Conservation (phyloP, 2,329 filamentous ascomycete species). For the Hypoxylon sp. region DNA sequence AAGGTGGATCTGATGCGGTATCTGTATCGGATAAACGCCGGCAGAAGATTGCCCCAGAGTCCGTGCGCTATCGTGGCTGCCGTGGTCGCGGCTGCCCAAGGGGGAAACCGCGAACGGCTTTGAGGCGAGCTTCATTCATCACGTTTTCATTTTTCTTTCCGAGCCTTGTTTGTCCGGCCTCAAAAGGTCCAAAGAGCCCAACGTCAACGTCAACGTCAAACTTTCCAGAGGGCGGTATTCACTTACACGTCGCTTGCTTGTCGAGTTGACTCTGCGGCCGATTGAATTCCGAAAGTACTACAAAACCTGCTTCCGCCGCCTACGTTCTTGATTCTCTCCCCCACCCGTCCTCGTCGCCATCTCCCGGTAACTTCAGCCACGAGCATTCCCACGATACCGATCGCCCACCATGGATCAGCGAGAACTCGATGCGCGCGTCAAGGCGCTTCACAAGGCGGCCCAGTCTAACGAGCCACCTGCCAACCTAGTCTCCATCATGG, state of each 20-base stretch:
- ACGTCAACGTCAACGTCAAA: no score
- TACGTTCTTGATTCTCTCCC: background rate
- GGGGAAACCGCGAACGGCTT: conserved; percentile 38
- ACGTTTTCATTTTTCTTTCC: conserved; percentile 24
- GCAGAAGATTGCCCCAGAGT: conserved; percentile 1
- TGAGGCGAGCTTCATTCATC: conserved; percentile 30
- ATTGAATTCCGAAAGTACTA: conserved; percentile 1
- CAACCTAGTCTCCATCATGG: conserved; percentile 79
- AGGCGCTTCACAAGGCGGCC: conserved; percentile 83
- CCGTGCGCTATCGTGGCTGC: conserved; percentile 21
- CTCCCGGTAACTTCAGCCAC: background rate
- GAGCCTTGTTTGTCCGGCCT: conserved; percentile 25
- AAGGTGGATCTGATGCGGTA: no score
- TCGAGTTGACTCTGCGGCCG: background rate
- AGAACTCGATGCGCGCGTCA: conserved; percentile 81
- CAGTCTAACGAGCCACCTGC: conserved; percentile 78
- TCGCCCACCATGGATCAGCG: conserved; percentile 76
- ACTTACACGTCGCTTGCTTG: conserved; percentile 19
- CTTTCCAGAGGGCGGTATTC: conserved; percentile 13
- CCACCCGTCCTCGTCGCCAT: conserved; percentile 11
- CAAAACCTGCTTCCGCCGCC: background rate
- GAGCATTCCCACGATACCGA: background rate
- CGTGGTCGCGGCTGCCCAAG: conserved; percentile 34
- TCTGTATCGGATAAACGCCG: conserved; percentile 29
- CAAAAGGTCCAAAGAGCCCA: conserved; percentile 20